These are phyloP conservation scores for Lentinula lateritia DNA, from an alignment of 768 basidiomycete genomes.

Conservation along the genomic window DNA sequence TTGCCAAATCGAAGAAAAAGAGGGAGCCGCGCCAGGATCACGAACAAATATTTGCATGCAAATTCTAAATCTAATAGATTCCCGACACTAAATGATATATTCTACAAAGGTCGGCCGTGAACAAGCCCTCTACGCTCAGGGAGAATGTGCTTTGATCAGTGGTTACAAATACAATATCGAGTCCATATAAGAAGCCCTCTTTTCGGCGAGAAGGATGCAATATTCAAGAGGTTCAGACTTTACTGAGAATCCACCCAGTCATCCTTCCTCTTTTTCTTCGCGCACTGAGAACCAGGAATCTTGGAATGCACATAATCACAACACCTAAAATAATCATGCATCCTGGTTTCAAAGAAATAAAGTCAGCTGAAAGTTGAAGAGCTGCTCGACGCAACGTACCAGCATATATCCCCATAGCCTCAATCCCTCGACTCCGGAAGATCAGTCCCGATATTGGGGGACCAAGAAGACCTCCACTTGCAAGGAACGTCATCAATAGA, in stretches of 20 bases:
- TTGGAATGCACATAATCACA: neutral
- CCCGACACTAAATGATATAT: too few relatives aligned
- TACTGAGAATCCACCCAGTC: neutral
- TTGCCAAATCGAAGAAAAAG: too few relatives aligned
- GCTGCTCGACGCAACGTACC: constrained; percentile 14
- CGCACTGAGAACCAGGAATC: neutral
- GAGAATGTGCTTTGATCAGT: too few relatives aligned
- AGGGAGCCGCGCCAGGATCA: too few relatives aligned
- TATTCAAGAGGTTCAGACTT: neutral
- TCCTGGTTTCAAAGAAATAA: neutral
- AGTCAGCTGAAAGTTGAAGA: neutral
- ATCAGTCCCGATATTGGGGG: constrained; percentile 39
- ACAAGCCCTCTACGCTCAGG: too few relatives aligned
- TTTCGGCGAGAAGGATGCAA: too few relatives aligned
- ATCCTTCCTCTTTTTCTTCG: neutral
- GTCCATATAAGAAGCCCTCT: too few relatives aligned
- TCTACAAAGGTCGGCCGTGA: too few relatives aligned
- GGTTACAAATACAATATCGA: too few relatives aligned
- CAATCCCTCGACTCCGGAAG: constrained; percentile 20
- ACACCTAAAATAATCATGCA: constrained; percentile 2
- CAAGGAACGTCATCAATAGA: constrained; percentile 28
- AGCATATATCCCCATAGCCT: constrained; percentile 28
- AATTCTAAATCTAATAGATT: too few relatives aligned
- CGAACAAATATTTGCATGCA: too few relatives aligned
- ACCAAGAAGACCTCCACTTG: constrained; percentile 31